Conservation (phyloP, 2,329 filamentous ascomycete genomes). For the Beauveria sp. region DNA sequence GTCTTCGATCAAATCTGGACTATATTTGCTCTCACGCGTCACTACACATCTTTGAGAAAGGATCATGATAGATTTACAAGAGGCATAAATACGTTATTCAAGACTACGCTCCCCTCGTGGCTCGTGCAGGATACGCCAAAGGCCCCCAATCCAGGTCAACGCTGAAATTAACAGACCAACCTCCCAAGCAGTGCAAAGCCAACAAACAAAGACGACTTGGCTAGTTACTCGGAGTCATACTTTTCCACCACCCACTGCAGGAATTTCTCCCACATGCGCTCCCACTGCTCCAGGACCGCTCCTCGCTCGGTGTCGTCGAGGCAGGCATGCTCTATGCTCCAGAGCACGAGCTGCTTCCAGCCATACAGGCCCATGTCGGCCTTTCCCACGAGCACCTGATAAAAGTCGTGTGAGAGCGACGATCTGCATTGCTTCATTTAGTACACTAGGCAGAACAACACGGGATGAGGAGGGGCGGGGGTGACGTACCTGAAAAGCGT, state of each 20-base stretch:
- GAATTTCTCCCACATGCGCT: slow-evolving; percentile 50
- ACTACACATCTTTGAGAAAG: too few relatives aligned
- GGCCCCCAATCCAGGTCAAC: too few relatives aligned
- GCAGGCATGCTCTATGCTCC: slow-evolving; percentile 56
- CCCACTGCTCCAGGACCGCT: slow-evolving; percentile 37
- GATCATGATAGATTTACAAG: too few relatives aligned
- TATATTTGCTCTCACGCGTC: too few relatives aligned
- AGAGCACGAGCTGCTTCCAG: slow-evolving; percentile 60
- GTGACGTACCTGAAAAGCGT: slow-evolving; percentile 56
- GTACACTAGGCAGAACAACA: not conserved
- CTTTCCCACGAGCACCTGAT: slow-evolving; percentile 65
- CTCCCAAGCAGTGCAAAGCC: too few relatives aligned
- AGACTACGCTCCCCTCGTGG: too few relatives aligned
- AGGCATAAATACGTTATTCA: too few relatives aligned
- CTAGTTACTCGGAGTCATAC: slow-evolving; percentile 21
- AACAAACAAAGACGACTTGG: not conserved
- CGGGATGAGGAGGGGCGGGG: too few relatives aligned
- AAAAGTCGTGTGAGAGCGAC: slow-evolving; percentile 67
- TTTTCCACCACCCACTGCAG: slow-evolving; percentile 41
- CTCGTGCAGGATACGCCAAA: too few relatives aligned
- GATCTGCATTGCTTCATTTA: slow-evolving; percentile 38
- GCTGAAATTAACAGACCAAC: too few relatives aligned
- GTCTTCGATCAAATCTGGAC: too few relatives aligned
- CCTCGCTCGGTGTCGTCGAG: slow-evolving; percentile 35
- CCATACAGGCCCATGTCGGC: slow-evolving; percentile 59